These are phyloP conservation scores for Bryoerythrophyllum caledonicum DNA, from an alignment of 225 moss, liverwort and hornwort genomes.

Conservation along the genomic window DNA sequence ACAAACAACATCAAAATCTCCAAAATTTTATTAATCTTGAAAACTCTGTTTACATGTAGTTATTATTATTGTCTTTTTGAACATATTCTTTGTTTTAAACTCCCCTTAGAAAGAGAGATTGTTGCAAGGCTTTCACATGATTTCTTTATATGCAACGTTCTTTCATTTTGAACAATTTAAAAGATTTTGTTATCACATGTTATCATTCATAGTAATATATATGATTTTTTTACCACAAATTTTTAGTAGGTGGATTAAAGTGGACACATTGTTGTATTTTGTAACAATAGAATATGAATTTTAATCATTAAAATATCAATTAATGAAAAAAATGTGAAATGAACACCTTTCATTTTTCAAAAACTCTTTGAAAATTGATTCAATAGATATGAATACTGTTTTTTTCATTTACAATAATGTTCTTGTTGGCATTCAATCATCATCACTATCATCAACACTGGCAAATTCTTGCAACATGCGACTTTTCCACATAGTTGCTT, in stretches of 20 bases:
- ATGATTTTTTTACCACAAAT: background rate
- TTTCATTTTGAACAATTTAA: background rate
- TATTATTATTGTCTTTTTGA: background rate
- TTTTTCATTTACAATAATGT: background rate
- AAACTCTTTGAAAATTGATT: background rate
- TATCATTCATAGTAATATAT: background rate
- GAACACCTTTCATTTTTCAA: background rate
- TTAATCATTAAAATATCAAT: background rate
- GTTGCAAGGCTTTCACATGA: background rate
- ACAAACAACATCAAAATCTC: background rate
- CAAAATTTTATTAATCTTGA: background rate
- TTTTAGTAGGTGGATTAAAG: background rate
- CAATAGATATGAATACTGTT: background rate
- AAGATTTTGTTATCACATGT: background rate
- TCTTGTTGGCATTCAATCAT: conserved; percentile 19
- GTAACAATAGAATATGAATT: background rate
- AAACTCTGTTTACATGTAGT: background rate
- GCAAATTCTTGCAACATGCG: conserved; percentile 37
- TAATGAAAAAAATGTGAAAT: background rate
- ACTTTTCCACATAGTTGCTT: conserved; percentile 44
- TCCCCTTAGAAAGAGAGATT: background rate
- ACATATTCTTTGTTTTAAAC: background rate
- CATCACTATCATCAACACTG: conserved; percentile 44
- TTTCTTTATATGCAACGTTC: background rate
- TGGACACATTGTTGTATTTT: background rate